Evolutionary conservation across 768 basidiomycete species (phyloP), one percentile per base, ranked within the genome.

Genomic region (Suillus plorans): DNA sequence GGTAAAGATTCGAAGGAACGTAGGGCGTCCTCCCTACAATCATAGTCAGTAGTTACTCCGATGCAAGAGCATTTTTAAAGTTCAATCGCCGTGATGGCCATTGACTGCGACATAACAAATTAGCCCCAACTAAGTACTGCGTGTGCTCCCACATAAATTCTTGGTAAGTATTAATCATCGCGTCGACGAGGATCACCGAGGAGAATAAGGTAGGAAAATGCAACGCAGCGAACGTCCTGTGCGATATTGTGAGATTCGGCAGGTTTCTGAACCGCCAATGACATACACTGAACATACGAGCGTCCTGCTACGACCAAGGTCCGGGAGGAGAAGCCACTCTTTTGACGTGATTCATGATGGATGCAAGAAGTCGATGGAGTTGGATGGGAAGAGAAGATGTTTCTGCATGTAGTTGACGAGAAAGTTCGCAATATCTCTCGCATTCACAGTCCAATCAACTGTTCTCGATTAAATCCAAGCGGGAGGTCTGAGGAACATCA

Each of bases 341-440:
- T 25, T 25, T 25, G 25, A 25, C 2, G 25, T 25, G 25, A 25
- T 25, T 25, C 25, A 25, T 25, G 25, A 25, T 25, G 25, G 25
- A 25, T 25, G 25, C 25, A 25, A 25, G 25, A 25, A 25, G 25
- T 25, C 25, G 25, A 3, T 78, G 69, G 12, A 93, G 78, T 61
- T 85, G 82, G 0, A 80, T 80, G 0, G 89, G 89, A 0, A 92
- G 79, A 0, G 68, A 60, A 0, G 71, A 60, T 3, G 74, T 60
- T 0, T 79, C 70, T 4, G 92, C 3, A 94, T 73, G 74, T 88
- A 92, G 66, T 86, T 74, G 14, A 86, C 68, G 37, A 95, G 76
- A 72, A 95, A 94, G 67, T 91, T 88, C 61, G 89, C 75, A 9
- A 94, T 85, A 71, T 96, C 94, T 52, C 94, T 86, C 13, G 85